Evolutionary conservation across 257 asterid species (phyloP), one percentile per base, ranked within the genome.

Genomic region (Mitragyna speciosa): DNA sequence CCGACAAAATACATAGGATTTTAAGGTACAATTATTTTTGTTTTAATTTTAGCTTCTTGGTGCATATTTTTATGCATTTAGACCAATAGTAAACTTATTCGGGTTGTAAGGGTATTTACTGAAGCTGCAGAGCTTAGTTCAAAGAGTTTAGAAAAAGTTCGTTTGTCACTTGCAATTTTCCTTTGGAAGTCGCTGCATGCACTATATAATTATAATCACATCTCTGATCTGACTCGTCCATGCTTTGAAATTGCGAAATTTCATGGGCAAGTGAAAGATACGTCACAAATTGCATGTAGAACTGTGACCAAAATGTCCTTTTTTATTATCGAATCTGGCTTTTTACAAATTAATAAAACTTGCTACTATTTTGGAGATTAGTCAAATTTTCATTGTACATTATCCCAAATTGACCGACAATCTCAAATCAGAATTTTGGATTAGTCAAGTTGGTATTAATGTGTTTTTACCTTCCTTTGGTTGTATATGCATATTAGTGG

Each of bases 111-210:
- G 65, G 83, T 74, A 78, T 80, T 86, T 68, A 83, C 59, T 82
- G 61, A 26, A 47, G 84, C n/a, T n/a, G n/a, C 79, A 80, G 83
- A 84, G 86, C 88, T 79, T 74, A 78, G 78, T 80, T 81, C 79
- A 68, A 73, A 72, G 64, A 12, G 61, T 31, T 47, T 39, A 56
- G 65, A 56, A 56, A n/a, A n/a, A n/a, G 75, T 49, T 81, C 59
- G 51, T 86, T 56, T 59, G 85, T 78, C 76, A 72, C 45, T 58
- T 58, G 39, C 28, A 70, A 58, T 22, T 79, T 45, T 68, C 80
- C 78, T 85, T 17, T n/a, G 73, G 71, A 79, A 81, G 56, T 56
- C 76, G 82, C 22, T 79, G 49, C 45, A 30, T 24, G 14, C 43
- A 45, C 65, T 41, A 47, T 82, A 69, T 61, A 68, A 73, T 70